These are phyloP conservation scores for Fraxinus excelsior DNA, from an alignment of 257 asterid species.

Conservation along the genomic window DNA sequence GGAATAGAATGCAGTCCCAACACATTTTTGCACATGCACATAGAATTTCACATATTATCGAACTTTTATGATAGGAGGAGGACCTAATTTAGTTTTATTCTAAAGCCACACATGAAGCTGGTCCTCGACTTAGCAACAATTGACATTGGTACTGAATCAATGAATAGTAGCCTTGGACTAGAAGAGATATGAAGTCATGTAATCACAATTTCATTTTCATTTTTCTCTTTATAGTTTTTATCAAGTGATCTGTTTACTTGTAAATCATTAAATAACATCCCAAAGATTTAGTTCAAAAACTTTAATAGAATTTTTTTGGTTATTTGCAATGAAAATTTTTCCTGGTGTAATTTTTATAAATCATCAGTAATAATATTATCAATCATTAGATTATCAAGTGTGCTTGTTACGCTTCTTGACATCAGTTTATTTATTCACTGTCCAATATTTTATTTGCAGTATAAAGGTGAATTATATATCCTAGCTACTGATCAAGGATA, in stretches of 20 bases:
- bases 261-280: no score
- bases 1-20: neutral
- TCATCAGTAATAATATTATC: neutral
- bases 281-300: no score
- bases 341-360: neutral
- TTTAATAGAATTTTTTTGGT: no score
- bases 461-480: constrained; percentile 87
- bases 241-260: no score
- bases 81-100: neutral
- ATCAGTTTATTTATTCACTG: constrained; percentile 26
- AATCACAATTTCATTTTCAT: neutral
- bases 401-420: constrained; percentile 12
- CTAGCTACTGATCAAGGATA: constrained; percentile 94
- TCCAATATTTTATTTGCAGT: constrained; percentile 57
- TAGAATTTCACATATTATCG: neutral
- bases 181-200: neutral
- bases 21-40: neutral
- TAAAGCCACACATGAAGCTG: neutral
- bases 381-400: constrained; percentile 15
- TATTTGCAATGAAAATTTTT: neutral
- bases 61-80: neutral
- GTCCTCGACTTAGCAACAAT: neutral
- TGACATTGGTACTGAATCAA: neutral
- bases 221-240: no score
- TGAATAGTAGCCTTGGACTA: no score